These are phyloP conservation scores for Avena insularis DNA, from an alignment of 176 grass and related monocot genomes.

Conservation along the genomic window DNA sequence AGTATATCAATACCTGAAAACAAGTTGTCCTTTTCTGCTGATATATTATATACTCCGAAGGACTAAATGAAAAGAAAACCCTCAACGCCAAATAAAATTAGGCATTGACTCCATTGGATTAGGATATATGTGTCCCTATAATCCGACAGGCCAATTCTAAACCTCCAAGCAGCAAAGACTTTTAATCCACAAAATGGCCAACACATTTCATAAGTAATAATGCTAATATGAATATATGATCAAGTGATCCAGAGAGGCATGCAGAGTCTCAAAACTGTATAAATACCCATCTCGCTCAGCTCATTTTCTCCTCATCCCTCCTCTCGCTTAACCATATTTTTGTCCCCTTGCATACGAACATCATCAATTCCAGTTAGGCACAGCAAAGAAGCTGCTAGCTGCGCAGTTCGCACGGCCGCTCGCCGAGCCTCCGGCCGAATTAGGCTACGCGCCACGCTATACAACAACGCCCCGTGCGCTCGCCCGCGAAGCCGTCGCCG, in stretches of 20 bases:
- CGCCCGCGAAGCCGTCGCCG: neutral
- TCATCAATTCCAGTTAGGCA: slow-evolving; percentile 24
- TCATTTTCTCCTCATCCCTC: slow-evolving; percentile 25
- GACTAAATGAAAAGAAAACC: neutral
- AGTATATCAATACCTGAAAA: neutral
- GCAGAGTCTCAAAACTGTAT: slow-evolving; percentile 14
- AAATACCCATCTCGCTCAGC: slow-evolving; percentile 10
- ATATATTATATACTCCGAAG: neutral
- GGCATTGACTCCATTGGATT: slow-evolving; percentile 8
- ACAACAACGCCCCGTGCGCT: slow-evolving; percentile 44
- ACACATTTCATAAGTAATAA: neutral
- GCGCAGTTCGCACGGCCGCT: neutral
- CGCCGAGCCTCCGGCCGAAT: slow-evolving; percentile 27
- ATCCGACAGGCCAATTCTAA: slow-evolving; percentile 35
- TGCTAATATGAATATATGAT: neutral
- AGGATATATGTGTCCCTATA: neutral
- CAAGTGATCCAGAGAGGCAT: neutral
- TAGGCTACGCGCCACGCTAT: slow-evolving; percentile 30
- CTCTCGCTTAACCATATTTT: slow-evolving; percentile 4
- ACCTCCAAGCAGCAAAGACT: neutral
- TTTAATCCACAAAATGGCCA: neutral
- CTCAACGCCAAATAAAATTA: neutral
- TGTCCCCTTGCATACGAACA: slow-evolving; percentile 12
- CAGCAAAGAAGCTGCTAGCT: neutral
- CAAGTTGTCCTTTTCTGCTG: neutral